Evolutionary conservation across 176 grass and related monocot genomes (phyloP).

Genomic region (Panicum miliaceum): DNA sequence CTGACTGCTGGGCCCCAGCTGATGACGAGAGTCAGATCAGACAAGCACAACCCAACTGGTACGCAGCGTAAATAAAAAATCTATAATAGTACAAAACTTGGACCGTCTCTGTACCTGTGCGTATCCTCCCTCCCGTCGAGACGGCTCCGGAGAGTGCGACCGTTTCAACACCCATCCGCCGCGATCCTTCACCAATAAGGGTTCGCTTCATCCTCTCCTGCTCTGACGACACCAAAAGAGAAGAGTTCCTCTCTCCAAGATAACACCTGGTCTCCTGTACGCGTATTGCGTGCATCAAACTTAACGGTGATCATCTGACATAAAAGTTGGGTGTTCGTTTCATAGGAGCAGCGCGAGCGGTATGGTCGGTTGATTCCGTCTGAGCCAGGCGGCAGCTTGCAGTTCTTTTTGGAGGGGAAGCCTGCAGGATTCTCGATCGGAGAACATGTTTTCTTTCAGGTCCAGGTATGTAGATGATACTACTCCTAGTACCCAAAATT

Average conservation of each 20-base stretch:
- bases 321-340: conserved; percentile 1
- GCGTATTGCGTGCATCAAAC: background rate
- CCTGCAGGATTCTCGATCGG: conserved; percentile 18
- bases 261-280: background rate
- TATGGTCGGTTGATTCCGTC: conserved; percentile 26
- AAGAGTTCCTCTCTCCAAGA: background rate
- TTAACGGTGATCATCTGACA: conserved; percentile 22
- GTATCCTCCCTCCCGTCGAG: background rate
- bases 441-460: conserved; percentile 70
- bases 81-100: background rate
- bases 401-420: background rate
- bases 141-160: conserved; percentile 30
- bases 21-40: conserved; percentile 4
- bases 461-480: conserved; percentile 46
- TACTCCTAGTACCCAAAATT: background rate
- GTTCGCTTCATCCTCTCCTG: conserved; percentile 23
- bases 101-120: conserved; percentile 2
- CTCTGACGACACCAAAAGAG: conserved; percentile 5
- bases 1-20: conserved; percentile 41
- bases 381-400: background rate
- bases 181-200: conserved; percentile 17
- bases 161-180: conserved; percentile 35
- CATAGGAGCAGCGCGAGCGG: background rate
- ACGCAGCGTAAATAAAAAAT: background rate
- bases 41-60: conserved; percentile 32